Evolutionary conservation across 208 protist genomes (phyloP).

Genomic region (Acanthamoeba lugdunensis): DNA sequence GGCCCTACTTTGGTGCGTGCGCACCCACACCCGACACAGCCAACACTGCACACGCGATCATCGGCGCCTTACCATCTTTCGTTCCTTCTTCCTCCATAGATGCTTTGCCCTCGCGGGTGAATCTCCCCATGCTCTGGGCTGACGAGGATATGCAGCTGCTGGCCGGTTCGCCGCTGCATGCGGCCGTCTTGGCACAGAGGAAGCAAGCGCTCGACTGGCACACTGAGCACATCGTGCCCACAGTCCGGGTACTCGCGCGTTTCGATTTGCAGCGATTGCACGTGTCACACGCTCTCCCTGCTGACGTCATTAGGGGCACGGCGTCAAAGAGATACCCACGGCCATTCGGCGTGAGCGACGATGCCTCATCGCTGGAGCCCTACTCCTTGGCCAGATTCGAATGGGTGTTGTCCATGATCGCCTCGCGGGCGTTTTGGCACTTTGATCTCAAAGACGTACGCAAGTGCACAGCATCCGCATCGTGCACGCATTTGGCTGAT

Average conservation of each 20-base stretch:
- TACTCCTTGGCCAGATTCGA: constrained; percentile 6
- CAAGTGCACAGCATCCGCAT: not conserved
- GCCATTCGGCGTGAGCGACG: not conserved
- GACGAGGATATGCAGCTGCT: constrained; percentile 26
- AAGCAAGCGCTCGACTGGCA: not conserved
- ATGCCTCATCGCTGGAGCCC: not conserved
- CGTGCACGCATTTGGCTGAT: not conserved
- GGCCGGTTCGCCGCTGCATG: not conserved
- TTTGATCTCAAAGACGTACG: not conserved
- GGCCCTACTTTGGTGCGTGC: constrained; percentile 35
- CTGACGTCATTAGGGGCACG: too few species aligned
- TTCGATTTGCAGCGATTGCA: not conserved
- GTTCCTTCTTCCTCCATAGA: not conserved
- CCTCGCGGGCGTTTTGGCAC: constrained; percentile 60
- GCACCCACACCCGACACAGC: not conserved
- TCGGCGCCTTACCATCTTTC: not conserved
- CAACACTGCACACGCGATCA: not conserved
- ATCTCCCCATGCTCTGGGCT: constrained; percentile 30
- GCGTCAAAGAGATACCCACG: not conserved
- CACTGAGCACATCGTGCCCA: not conserved
- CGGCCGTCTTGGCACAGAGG: not conserved
- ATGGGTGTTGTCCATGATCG: constrained; percentile 42
- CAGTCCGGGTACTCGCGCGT: not conserved
- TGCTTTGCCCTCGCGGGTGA: constrained; percentile 23
- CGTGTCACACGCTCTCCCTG: too few species aligned